Percentiles rank a stretch among this genome's conserved stretches.
Evolutionary conservation across 78 protist genomes (phyloP).

Genomic region (Speleostelium caveatum): DNA sequence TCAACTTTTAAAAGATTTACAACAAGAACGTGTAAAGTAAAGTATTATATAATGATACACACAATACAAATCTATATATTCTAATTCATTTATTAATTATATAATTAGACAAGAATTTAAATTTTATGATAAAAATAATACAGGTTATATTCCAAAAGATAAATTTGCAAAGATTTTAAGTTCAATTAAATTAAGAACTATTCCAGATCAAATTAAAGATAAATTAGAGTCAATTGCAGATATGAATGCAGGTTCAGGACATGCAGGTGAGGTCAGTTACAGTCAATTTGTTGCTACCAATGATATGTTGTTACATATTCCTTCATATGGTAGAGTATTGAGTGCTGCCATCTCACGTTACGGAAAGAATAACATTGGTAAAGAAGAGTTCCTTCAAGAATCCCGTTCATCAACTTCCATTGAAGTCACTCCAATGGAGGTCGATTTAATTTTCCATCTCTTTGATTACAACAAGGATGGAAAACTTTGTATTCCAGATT

Average conservation of each 20-base stretch:
- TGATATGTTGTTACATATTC: slow-evolving; percentile 68
- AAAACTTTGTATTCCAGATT: slow-evolving; percentile 39
- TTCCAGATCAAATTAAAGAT: slow-evolving; percentile 49
- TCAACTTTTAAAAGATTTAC: slow-evolving; percentile 74
- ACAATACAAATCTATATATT: no score
- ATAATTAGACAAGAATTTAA: slow-evolving; percentile 54
- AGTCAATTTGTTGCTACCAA: slow-evolving; percentile 71
- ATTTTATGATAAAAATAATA: slow-evolving; percentile 7
- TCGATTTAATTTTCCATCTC: slow-evolving; percentile 63
- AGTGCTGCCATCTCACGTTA: slow-evolving; percentile 38
- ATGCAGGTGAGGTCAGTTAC: slow-evolving; percentile 49
- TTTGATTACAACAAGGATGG: slow-evolving; percentile 64
- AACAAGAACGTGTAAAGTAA: slow-evolving; percentile 74
- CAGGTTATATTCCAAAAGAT: slow-evolving; percentile 74
- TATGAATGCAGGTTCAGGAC: slow-evolving; percentile 32
- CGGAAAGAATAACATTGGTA: slow-evolving; percentile 22
- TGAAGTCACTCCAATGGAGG: slow-evolving; percentile 76
- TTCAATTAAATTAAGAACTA: slow-evolving; percentile 60
- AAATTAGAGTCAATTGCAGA: slow-evolving; percentile 53
- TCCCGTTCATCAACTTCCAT: slow-evolving; percentile 43
- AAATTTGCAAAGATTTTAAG: slow-evolving; percentile 56
- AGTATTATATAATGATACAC: neutral
- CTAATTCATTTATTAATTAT: no score
- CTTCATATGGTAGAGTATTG: slow-evolving; percentile 70
- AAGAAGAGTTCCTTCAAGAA: slow-evolving; percentile 72